Conservation (phyloP, 2,329 filamentous ascomycete species). For the Monilinia polystroma region DNA sequence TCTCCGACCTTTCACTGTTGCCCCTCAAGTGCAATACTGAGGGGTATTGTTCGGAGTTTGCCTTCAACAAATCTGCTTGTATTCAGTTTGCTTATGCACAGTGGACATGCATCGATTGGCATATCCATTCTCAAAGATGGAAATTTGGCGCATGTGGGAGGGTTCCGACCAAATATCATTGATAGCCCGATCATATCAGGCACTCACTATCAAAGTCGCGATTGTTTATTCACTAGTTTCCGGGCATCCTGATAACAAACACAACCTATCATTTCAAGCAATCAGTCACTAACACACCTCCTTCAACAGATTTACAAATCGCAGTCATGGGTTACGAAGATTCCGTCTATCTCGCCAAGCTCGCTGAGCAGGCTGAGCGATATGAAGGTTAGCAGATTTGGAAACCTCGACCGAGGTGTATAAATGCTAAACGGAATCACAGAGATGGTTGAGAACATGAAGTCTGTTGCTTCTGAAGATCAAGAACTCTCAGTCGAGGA, state of each 20-base stretch:
- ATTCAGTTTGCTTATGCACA: neutral
- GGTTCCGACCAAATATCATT: constrained; percentile 14
- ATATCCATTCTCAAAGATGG: constrained; percentile 5
- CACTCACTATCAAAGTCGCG: constrained; percentile 6
- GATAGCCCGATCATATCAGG: constrained; percentile 6
- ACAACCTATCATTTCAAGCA: constrained; percentile 3
- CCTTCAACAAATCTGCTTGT: neutral
- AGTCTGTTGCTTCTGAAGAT: constrained; percentile 88
- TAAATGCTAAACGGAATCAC: constrained; percentile 35
- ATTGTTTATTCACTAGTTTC: constrained; percentile 2
- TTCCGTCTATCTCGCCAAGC: constrained; percentile 99
- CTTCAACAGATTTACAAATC: constrained; percentile 34
- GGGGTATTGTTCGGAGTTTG: constrained; percentile 30
- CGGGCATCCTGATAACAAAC: neutral
- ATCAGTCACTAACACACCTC: constrained; percentile 22
- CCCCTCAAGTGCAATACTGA: constrained; percentile 34
- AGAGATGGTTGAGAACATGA: constrained; percentile 99
- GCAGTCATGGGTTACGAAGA: constrained; percentile 98
- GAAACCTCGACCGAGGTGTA: constrained; percentile 10
- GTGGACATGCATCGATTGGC: constrained; percentile 14
- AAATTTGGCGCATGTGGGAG: constrained; percentile 21
- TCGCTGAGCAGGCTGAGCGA: constrained; percentile 99
- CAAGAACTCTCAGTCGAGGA: constrained; percentile 86
- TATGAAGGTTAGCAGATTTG: constrained; percentile 81
- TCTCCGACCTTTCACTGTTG: constrained; percentile 26